phyloP scores from a whole-genome alignment of 2,329 filamentous ascomycete genomes.

The Penicillium decumbens region DNA sequence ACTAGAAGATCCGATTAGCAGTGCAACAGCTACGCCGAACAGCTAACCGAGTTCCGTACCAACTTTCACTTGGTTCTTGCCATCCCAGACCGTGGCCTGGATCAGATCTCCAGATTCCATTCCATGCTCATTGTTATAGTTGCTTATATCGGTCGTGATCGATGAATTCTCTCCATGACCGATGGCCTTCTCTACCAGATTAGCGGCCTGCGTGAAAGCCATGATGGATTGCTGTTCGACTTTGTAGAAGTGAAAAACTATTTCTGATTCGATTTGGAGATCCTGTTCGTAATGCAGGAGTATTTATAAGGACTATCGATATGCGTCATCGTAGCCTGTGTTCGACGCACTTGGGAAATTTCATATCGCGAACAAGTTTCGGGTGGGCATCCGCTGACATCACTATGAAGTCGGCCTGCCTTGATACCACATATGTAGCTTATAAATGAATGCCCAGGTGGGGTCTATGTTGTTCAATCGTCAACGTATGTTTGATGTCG shows the following conservation, averaged over 20 bases:
- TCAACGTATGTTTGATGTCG: no score
- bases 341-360: background rate
- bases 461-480: no score
- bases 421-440: background rate
- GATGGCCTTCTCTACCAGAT: conserved; percentile 60
- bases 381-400: background rate
- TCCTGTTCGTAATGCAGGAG: background rate
- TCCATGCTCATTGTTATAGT: conserved; percentile 57
- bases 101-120: conserved; percentile 58
- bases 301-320: background rate
- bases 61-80: conserved; percentile 72
- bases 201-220: conserved; percentile 63
- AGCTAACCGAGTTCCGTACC: conserved; percentile 34
- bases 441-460: no score
- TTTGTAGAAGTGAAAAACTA: background rate
- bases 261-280: background rate
- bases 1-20: conserved; percentile 35
- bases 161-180: conserved; percentile 63
- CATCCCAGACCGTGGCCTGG: conserved; percentile 77
- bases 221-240: conserved; percentile 34
- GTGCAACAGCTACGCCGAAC: background rate
- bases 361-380: background rate
- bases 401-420: background rate
- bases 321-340: background rate
- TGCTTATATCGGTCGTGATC: conserved; percentile 65